Conservation (phyloP, 208 protist genomes). For the Acanthamoeba culbertsoni region DNA sequence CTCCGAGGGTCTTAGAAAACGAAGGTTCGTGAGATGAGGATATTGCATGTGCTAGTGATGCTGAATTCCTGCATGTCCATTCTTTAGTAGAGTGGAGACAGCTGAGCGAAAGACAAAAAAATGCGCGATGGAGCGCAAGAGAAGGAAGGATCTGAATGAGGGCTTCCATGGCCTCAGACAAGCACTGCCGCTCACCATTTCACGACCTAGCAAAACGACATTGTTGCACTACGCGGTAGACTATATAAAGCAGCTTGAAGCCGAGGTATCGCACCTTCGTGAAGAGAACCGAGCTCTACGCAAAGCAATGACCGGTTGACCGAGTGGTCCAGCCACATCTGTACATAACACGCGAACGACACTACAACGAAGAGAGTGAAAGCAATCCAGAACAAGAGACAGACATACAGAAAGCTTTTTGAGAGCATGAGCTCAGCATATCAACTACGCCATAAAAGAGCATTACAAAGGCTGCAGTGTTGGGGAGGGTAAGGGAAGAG, state of each 20-base stretch:
- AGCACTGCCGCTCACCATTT: constrained; percentile 44
- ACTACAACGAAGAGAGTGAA: neutral
- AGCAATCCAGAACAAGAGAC: neutral
- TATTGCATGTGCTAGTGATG: neutral
- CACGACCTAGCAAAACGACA: constrained; percentile 39
- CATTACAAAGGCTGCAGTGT: neutral
- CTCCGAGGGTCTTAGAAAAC: neutral
- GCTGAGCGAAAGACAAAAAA: constrained; percentile 45
- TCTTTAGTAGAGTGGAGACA: neutral
- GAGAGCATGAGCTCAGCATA: neutral
- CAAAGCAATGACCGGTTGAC: constrained; percentile 6
- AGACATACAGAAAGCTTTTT: neutral
- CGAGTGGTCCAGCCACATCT: neutral
- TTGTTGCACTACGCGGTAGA: constrained; percentile 41
- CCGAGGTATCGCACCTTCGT: constrained; percentile 5
- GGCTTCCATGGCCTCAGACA: neutral
- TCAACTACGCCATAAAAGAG: neutral
- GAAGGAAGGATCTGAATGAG: constrained; percentile 48
- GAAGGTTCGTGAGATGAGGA: too few relatives aligned
- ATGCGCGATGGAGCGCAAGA: constrained; percentile 41
- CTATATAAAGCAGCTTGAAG: constrained; percentile 50
- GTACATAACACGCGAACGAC: neutral
- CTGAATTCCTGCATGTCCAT: neutral
- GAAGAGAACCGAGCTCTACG: constrained; percentile 1
- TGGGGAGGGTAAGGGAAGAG: too few relatives aligned